Percentiles rank a stretch among this genome's conserved stretches.
These are phyloP conservation scores for Colletotrichum sp. DNA, from an alignment of 2,329 filamentous ascomycete species.

Conservation along the genomic window DNA sequence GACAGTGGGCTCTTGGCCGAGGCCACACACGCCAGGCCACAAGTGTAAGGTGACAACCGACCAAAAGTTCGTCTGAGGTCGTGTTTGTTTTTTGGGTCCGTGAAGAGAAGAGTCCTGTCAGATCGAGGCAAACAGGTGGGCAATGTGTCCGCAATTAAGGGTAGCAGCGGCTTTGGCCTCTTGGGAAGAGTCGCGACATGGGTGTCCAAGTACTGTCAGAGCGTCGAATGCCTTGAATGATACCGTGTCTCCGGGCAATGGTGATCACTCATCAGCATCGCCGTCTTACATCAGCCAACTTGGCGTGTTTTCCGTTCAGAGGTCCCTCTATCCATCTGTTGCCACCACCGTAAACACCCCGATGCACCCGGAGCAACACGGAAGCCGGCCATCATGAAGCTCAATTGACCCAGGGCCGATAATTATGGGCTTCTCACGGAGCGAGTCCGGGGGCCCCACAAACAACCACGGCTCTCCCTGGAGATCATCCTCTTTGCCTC, in stretches of 20 bases:
- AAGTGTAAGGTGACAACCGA: constrained; percentile 5
- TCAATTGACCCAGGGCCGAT: not conserved
- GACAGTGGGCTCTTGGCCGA: not conserved
- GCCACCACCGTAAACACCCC: not conserved
- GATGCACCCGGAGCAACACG: not conserved
- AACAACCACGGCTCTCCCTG: not conserved
- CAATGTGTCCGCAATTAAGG: not conserved
- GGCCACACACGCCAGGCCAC: not conserved
- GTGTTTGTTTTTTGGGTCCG: not conserved
- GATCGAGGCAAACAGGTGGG: not conserved
- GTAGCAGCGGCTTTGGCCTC: constrained; percentile 13
- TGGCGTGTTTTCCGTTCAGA: not conserved
- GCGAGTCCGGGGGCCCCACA: not conserved
- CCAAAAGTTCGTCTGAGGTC: not conserved
- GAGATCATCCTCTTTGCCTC: not conserved
- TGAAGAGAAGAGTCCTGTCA: not conserved
- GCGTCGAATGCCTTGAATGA: not conserved
- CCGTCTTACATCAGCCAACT: not conserved
- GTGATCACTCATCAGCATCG: not conserved
- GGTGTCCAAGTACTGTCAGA: not conserved
- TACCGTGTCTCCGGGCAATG: not conserved
- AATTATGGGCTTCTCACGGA: constrained; percentile 4
- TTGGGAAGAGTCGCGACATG: not conserved
- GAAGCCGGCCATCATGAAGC: not conserved
- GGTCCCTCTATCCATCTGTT: not conserved